Evolutionary conservation across 2,329 filamentous ascomycete species (phyloP).

Genomic region (Fusarium hainanense): DNA sequence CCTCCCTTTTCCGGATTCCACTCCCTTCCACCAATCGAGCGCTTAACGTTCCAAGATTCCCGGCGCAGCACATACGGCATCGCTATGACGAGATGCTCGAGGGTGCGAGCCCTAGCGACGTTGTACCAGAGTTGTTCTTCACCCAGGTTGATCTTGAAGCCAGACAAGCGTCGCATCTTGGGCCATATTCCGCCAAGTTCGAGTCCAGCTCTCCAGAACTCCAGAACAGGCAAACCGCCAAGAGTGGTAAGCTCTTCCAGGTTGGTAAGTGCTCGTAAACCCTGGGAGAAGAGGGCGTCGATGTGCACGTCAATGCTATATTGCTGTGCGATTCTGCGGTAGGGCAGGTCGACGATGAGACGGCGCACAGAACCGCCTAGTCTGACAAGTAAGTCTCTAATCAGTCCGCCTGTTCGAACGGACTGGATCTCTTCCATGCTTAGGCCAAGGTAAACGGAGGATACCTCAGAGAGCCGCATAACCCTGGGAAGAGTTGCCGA

Average conservation of each 20-base stretch:
- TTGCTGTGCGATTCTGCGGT: slow-evolving; percentile 10
- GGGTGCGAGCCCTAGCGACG: slow-evolving; percentile 6
- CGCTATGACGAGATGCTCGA: slow-evolving; percentile 15
- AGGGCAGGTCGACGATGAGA: slow-evolving; percentile 28
- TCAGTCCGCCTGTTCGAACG: neutral
- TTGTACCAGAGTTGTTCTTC: slow-evolving; percentile 30
- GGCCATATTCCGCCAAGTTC: slow-evolving; percentile 22
- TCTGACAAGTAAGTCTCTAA: slow-evolving; percentile 12
- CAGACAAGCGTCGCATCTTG: slow-evolving; percentile 19
- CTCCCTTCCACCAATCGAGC: slow-evolving; percentile 5
- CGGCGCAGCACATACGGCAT: slow-evolving; percentile 18
- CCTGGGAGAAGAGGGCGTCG: neutral
- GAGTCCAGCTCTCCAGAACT: slow-evolving; percentile 22
- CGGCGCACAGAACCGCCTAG: slow-evolving; percentile 21
- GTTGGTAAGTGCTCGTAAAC: slow-evolving; percentile 9
- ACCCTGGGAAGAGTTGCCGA: slow-evolving; percentile 3
- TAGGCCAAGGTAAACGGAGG: slow-evolving; percentile 28
- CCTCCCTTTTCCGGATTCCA: slow-evolving; percentile 28
- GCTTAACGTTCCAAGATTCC: slow-evolving; percentile 31
- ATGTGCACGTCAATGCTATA: slow-evolving; percentile 7
- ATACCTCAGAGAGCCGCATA: neutral
- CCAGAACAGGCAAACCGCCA: slow-evolving; percentile 16
- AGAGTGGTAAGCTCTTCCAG: slow-evolving; percentile 31
- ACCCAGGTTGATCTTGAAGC: slow-evolving; percentile 26
- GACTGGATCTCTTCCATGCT: slow-evolving; percentile 1